phyloP scores from a whole-genome alignment of 192 early-diverging fungal genomes.

The Diversispora epigaea region DNA sequence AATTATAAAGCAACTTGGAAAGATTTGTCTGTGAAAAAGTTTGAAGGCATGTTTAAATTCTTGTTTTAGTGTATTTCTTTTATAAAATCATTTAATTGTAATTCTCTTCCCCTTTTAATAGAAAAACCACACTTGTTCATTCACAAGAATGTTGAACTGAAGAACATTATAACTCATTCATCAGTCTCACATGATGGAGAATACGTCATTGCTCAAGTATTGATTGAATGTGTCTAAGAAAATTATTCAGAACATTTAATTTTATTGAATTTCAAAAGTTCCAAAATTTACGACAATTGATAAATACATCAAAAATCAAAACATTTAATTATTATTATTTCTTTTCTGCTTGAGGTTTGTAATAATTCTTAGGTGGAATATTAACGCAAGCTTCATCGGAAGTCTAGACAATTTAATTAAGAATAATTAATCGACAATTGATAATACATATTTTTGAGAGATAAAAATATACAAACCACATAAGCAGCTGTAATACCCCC shows the following conservation, averaged over 20 bases:
- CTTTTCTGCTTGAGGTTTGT: not conserved
- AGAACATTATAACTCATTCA: conserved; percentile 47
- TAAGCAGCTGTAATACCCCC: conserved; percentile 79
- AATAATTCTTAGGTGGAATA: conserved; percentile 13
- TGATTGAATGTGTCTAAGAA: conserved; percentile 49
- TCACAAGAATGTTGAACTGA: conserved; percentile 37
- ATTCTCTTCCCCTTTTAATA: conserved; percentile 13
- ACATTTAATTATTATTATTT: not conserved
- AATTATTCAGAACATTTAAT: too few species aligned
- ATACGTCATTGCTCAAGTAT: conserved; percentile 65
- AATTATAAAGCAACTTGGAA: conserved; percentile 56
- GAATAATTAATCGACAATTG: not conserved
- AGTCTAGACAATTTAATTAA: conserved; percentile 37
- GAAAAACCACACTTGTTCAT: conserved; percentile 50
- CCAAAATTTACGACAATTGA: too few species aligned
- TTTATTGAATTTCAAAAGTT: too few species aligned
- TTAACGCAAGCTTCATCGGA: conserved; percentile 35
- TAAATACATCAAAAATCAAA: too few species aligned
- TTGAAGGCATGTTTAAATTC: conserved; percentile 42
- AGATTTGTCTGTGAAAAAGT: conserved; percentile 59
- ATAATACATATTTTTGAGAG: not conserved
- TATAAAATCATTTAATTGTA: not conserved
- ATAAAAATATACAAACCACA: conserved; percentile 47
- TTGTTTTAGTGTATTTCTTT: not conserved
- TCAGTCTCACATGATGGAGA: conserved; percentile 82